phyloP scores from a whole-genome alignment of 2,329 filamentous ascomycete genomes.

The Alternaria incomplexa region DNA sequence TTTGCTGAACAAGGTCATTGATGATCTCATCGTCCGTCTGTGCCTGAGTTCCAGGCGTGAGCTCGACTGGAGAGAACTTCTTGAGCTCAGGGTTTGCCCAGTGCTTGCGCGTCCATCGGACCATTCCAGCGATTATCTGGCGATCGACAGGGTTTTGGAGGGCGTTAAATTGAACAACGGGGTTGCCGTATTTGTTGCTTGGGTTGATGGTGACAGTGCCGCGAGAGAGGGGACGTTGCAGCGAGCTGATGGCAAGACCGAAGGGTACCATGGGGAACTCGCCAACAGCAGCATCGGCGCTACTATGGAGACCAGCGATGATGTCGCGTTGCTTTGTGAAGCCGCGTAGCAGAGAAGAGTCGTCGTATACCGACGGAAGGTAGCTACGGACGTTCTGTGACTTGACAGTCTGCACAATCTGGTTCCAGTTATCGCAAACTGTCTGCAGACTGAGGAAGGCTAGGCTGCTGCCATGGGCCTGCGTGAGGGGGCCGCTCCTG shows the following conservation, averaged over 20 bases:
- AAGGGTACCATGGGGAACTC: constrained; percentile 40
- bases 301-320: constrained; percentile 25
- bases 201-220: constrained; percentile 48
- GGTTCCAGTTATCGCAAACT: constrained; percentile 21
- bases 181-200: constrained; percentile 37
- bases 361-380: constrained; percentile 25
- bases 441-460: constrained; percentile 27
- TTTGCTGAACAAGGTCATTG: constrained; percentile 15
- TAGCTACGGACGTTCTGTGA: constrained; percentile 22
- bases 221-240: constrained; percentile 38
- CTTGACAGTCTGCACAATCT: constrained; percentile 25
- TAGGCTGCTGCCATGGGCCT: constrained; percentile 31
- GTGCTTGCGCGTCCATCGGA: constrained; percentile 46
- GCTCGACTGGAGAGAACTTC: constrained; percentile 41
- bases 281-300: constrained; percentile 36
- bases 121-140: constrained; percentile 41
- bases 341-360: constrained; percentile 25
- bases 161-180: constrained; percentile 44
- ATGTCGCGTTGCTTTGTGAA: constrained; percentile 34
- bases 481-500: constrained; percentile 35
- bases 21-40: constrained; percentile 37
- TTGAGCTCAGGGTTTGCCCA: constrained; percentile 40
- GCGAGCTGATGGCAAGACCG: constrained; percentile 25
- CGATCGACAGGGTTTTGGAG: constrained; percentile 47
- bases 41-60: constrained; percentile 28